Percentiles rank a stretch among this genome's conserved stretches.
These are phyloP conservation scores for Phialocephala subalpina DNA, from an alignment of 2,329 filamentous ascomycete genomes.

Conservation along the genomic window DNA sequence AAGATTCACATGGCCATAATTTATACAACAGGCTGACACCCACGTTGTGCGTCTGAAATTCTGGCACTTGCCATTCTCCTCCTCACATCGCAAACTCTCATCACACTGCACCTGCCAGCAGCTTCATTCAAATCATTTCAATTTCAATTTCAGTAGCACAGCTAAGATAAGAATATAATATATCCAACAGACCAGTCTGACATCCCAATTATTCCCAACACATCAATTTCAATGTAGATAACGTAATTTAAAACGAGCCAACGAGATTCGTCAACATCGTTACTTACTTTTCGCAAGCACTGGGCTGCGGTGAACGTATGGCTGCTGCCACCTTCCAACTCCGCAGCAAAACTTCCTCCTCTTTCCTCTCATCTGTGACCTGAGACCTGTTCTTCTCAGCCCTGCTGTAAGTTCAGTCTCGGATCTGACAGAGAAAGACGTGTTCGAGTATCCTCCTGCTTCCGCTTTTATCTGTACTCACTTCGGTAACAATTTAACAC, in stretches of 20 bases:
- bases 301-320: background rate
- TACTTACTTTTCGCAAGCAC: background rate
- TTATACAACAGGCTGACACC: no score
- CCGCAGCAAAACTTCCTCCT: background rate
- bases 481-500: background rate
- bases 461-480: background rate
- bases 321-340: background rate
- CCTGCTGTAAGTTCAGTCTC: no score
- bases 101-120: background rate
- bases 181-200: background rate
- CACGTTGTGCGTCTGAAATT: no score
- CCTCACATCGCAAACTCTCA: background rate
- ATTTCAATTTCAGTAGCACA: background rate
- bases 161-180: background rate
- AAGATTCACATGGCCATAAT: no score
- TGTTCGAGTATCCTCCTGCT: no score
- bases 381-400: no score
- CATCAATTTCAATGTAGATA: background rate
- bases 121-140: background rate
- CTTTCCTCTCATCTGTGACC: background rate
- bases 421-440: no score
- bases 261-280: conserved; percentile 1
- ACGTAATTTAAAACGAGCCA: background rate
- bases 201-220: background rate
- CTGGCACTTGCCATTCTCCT: no score